These are phyloP conservation scores for Coemansia pectinata DNA, from an alignment of 192 early-diverging fungal species.

Conservation along the genomic window DNA sequence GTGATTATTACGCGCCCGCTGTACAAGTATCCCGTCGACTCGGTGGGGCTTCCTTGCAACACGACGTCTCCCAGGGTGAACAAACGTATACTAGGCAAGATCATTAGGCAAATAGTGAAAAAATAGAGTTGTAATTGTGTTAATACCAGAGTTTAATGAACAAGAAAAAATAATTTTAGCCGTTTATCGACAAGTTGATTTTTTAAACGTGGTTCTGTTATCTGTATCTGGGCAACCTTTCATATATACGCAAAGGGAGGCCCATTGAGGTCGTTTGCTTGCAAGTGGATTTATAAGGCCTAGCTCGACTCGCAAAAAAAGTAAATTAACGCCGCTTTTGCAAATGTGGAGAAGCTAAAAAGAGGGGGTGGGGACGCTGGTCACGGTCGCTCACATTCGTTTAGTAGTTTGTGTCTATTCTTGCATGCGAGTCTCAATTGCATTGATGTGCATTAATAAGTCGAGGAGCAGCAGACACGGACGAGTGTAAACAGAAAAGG, in stretches of 20 bases:
- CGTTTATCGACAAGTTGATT: not conserved
- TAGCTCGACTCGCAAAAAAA: not conserved
- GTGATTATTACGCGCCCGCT: constrained; percentile 47
- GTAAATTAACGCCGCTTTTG: not conserved
- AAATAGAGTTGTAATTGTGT: not conserved
- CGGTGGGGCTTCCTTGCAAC: constrained; percentile 34
- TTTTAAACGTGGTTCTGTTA: not conserved
- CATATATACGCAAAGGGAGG: not conserved
- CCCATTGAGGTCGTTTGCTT: not conserved
- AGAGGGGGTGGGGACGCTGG: not conserved
- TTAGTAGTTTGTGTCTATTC: constrained; percentile 1
- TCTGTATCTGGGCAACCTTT: constrained; percentile 10
- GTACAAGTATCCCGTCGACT: constrained; percentile 38
- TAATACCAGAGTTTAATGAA: not conserved
- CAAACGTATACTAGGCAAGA: constrained; percentile 41
- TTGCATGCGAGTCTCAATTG: constrained; percentile 4
- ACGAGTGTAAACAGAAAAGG: not conserved
- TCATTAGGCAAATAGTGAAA: constrained; percentile 16
- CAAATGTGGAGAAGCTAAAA: not conserved
- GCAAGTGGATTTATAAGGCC: not conserved
- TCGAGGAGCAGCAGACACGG: not conserved
- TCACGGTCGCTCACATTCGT: constrained; percentile 6
- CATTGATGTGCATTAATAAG: constrained; percentile 6
- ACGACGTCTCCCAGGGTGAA: constrained; percentile 47
- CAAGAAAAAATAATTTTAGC: constrained; percentile 5